phyloP scores from a whole-genome alignment of 805 yeast genomes.

The Saccharomycopsis malanga region DNA sequence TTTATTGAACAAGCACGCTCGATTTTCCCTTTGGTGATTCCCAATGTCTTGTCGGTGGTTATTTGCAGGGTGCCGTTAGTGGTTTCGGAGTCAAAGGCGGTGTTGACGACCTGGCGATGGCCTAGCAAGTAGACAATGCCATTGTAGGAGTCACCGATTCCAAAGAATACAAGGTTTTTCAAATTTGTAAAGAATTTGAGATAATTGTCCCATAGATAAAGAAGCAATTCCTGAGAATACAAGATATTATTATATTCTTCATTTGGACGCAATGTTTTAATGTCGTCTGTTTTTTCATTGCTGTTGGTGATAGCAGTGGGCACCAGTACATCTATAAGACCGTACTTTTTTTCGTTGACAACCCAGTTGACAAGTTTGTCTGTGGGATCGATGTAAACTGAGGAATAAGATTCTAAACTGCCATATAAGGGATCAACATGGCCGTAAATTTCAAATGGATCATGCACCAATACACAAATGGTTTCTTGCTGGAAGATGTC shows the following conservation, averaged over 20 bases:
- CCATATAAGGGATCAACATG: slow-evolving; percentile 76
- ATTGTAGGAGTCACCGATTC: slow-evolving; percentile 84
- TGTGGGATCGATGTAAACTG: slow-evolving; percentile 73
- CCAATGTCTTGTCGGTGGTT: neutral
- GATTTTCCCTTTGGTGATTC: slow-evolving; percentile 18
- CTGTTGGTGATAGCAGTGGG: slow-evolving; percentile 48
- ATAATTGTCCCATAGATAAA: slow-evolving; percentile 88
- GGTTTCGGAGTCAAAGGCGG: slow-evolving; percentile 12
- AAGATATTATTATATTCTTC: slow-evolving; percentile 20
- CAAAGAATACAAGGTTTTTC: slow-evolving; percentile 68
- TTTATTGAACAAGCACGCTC: slow-evolving; percentile 19
- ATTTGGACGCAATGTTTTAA: neutral
- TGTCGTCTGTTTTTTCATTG: slow-evolving; percentile 19
- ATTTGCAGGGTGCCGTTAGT: slow-evolving; percentile 1
- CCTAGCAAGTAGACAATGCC: slow-evolving; percentile 84
- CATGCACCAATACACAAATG: slow-evolving; percentile 70
- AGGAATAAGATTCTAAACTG: slow-evolving; percentile 59
- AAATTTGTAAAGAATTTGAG: slow-evolving; percentile 62
- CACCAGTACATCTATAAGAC: slow-evolving; percentile 76
- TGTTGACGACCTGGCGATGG: slow-evolving; percentile 42
- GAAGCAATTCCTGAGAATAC: slow-evolving; percentile 62
- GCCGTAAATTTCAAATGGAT: slow-evolving; percentile 91
- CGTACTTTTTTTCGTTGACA: slow-evolving; percentile 45
- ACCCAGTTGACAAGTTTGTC: slow-evolving; percentile 67
- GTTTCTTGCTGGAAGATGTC: slow-evolving; percentile 57